phyloP scores from a whole-genome alignment of 1,284 basidiomycete species.

The Trichosporon sp. region DNA sequence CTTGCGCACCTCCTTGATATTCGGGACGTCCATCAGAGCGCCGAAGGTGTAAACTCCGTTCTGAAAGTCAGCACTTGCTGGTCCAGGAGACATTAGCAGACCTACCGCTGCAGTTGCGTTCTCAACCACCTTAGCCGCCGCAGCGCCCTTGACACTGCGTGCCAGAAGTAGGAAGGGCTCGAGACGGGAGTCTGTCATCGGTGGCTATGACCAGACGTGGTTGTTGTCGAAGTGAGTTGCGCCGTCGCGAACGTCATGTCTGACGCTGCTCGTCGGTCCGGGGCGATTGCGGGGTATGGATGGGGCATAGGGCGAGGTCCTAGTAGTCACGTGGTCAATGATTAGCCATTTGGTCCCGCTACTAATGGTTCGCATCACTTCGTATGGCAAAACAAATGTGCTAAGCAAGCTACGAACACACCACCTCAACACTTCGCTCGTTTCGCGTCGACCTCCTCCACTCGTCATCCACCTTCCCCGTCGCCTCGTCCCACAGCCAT shows the following conservation, averaged over 20 bases:
- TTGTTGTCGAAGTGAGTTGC: not conserved
- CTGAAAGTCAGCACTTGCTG: conserved; percentile 28
- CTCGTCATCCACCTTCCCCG: not conserved
- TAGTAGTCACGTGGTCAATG: not conserved
- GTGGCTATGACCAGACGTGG: not conserved
- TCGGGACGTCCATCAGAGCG: conserved; percentile 74
- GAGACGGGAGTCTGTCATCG: conserved; percentile 46
- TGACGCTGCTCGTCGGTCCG: not conserved
- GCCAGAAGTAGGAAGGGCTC: conserved; percentile 86
- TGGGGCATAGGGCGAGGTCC: not conserved
- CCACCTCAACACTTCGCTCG: not conserved
- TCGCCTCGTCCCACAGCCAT: not conserved
- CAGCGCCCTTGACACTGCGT: conserved; percentile 82
- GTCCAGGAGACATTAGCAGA: not conserved
- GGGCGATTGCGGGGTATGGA: not conserved
- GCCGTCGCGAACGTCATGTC: not conserved
- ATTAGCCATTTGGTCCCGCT: not conserved
- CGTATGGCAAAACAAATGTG: not conserved
- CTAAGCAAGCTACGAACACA: not conserved
- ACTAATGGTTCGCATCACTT: not conserved
- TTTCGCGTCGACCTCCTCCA: not conserved
- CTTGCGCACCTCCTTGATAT: conserved; percentile 70
- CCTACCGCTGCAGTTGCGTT: conserved; percentile 72
- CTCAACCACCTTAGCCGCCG: conserved; percentile 78
- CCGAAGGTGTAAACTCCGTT: conserved; percentile 85